Evolutionary conservation across 2,329 filamentous ascomycete genomes (phyloP), one percentile per base, ranked within the genome.

Genomic region (Colletotrichum theobromicola): DNA sequence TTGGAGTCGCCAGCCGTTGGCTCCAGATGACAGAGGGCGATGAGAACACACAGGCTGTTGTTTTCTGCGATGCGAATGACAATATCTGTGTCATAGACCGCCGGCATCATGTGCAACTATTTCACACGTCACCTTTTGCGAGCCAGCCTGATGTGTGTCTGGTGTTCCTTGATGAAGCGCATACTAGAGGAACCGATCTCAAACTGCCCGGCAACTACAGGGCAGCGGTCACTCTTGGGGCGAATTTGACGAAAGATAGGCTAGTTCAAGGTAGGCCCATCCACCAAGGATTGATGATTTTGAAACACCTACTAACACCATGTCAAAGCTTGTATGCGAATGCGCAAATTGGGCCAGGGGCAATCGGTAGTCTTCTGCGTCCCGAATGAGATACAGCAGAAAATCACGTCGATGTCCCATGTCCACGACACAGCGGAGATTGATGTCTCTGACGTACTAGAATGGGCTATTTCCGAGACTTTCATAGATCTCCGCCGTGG

Each of bases 171-270:
- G 93, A 95, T 64, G 91, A 95, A 72, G 88, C 89, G 0, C 93
- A 95, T 75, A 94, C 93, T 0, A 82, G 93, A 74, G 93, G 94
- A 0, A 94, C 89, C 0, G 93, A 96, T 76, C 79, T 95, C 1
- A 89, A 88, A 37, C 81, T 95, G 1, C 93, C 93, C 0, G 70
- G 71, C 0, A 6, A 87, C 15, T 93, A 92, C 76, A 85, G 90
- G 1, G 94, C 93, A 0, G 91, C 91, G 0, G 91, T 95, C 0
- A 95, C 93, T 0, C 80, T 96, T 0, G 93, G 93, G 0, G 86
- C 91, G 0, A 84, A 86, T 5, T 77, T 95, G 2, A 93, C 91
- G 0, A 96, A 95, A 75, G 94, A 96, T 74, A 84, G 88, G 16
- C 80, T 95, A 0, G 90, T 92, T 0, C 93, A 95, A 88, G 92